phyloP scores from a whole-genome alignment of 1,139 yeast species.

The Candida sojae region DNA sequence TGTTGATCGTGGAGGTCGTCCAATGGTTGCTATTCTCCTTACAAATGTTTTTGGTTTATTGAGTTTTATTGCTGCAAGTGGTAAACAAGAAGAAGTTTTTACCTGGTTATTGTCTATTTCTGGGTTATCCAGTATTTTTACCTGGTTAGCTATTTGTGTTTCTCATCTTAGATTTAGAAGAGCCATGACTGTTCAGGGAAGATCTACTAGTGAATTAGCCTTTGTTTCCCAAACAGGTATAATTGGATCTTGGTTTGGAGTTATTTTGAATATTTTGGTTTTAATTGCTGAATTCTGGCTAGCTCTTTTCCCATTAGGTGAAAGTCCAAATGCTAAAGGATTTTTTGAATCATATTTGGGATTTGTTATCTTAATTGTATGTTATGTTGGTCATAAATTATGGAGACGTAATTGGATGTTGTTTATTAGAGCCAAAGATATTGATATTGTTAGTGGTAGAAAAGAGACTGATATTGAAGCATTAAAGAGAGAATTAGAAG shows the following conservation, averaged over 20 bases:
- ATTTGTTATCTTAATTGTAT: slow-evolving; percentile 35
- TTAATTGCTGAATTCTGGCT: slow-evolving; percentile 55
- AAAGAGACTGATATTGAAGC: slow-evolving; percentile 44
- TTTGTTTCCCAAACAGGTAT: slow-evolving; percentile 57
- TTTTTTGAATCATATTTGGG: slow-evolving; percentile 43
- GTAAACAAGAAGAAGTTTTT: slow-evolving; percentile 33
- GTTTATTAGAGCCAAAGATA: slow-evolving; percentile 34
- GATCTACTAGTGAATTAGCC: slow-evolving; percentile 53
- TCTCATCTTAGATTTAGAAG: slow-evolving; percentile 41
- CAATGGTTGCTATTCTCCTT: slow-evolving; percentile 30
- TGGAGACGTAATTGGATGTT: slow-evolving; percentile 42
- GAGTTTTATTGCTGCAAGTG: slow-evolving; percentile 40
- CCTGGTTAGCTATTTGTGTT: slow-evolving; percentile 41
- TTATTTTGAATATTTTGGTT: slow-evolving; percentile 48
- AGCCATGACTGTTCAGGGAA: slow-evolving; percentile 30
- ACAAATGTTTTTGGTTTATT: slow-evolving; percentile 30
- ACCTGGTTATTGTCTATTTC: slow-evolving; percentile 41
- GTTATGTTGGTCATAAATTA: slow-evolving; percentile 42
- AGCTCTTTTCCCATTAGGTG: slow-evolving; percentile 43
- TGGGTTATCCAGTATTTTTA: slow-evolving; percentile 40
- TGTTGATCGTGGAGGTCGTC: slow-evolving; percentile 34
- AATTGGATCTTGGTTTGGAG: slow-evolving; percentile 55
- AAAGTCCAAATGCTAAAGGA: slow-evolving; percentile 31
- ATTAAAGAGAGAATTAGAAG: slow-evolving; percentile 42
- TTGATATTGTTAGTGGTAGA: slow-evolving; percentile 46